phyloP scores from a whole-genome alignment of 768 basidiomycete genomes.

The Rhizopogon roseolus region DNA sequence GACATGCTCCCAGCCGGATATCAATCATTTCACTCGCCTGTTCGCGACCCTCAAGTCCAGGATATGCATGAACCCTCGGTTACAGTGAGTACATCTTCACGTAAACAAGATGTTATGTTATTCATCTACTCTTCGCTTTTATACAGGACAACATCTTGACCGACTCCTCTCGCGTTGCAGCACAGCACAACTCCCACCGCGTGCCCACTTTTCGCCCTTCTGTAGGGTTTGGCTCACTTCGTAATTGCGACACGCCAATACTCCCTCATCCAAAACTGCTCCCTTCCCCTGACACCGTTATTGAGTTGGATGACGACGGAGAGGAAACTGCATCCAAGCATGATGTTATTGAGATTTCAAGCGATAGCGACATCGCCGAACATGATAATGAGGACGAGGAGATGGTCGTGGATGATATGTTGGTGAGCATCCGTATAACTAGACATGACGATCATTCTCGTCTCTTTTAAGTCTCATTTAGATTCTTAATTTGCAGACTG shows the following conservation, averaged over 20 bases:
- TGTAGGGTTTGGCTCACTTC: slow-evolving; percentile 4
- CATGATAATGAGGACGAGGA: slow-evolving; percentile 19
- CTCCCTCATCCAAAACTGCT: not conserved
- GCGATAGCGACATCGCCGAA: slow-evolving; percentile 15
- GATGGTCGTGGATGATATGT: not conserved
- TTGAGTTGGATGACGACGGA: slow-evolving; percentile 5
- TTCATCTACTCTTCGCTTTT: not conserved
- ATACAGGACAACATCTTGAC: slow-evolving; percentile 3
- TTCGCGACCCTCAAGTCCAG: slow-evolving; percentile 1
- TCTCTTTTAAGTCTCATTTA: not conserved
- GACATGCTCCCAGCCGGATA: slow-evolving; percentile 2
- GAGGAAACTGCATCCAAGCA: not conserved
- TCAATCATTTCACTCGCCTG: slow-evolving; percentile 9
- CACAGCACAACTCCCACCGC: not conserved
- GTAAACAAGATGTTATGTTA: not conserved
- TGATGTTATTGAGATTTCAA: not conserved
- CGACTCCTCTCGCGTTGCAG: not conserved
- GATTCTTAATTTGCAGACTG: slow-evolving; percentile 1
- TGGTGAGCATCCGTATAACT: slow-evolving; percentile 15
- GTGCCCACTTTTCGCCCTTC: slow-evolving; percentile 3
- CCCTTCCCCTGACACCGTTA: not conserved
- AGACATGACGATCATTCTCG: not conserved
- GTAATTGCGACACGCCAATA: slow-evolving; percentile 1
- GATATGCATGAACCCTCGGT: slow-evolving; percentile 5
- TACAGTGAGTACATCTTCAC: slow-evolving; percentile 7